Evolutionary conservation across 306 rosid genomes (phyloP), one percentile per base, ranked within the genome.

Genomic region (Macrotyloma uniflorum): DNA sequence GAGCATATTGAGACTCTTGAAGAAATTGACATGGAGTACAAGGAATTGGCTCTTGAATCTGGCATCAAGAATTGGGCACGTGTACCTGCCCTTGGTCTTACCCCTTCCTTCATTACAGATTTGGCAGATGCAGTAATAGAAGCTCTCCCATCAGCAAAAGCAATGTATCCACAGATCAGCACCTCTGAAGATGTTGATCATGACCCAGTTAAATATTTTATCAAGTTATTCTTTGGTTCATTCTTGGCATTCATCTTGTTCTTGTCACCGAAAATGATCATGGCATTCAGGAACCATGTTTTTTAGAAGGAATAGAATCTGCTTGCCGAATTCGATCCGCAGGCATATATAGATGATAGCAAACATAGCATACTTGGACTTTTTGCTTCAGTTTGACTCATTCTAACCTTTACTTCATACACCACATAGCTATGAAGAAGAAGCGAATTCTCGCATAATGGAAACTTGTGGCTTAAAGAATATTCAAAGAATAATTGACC

Each of bases 1-100:
- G 99, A 96, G 88, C 99, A 96, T 86, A 96, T 96, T 46, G 99
- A 96, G 81, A 96, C 99, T 32, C 96, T 96, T 45, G 99, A 96
- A 86, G 99, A 96, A 79, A 96, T 96, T 67, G 99, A 96, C 80
- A 90, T 96, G 96, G 99, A 96, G 85, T 96, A 96, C 83, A 93
- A 78, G 84, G 82, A 93, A 32, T 79, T 96, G 88, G 99, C 99
- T 38, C 91, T 91, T 16, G 97, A 96, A 80, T 96, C 99, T 30
- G 99, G 99, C 49, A 71, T 96, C 70, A 78, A 90, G 89, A 93
- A 89, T 78, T 96, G 99, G 99, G 98, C 88, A 19, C 97, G 99
- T 67, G 99, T 96, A 70, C 99, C 99, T 23, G 98, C 99, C 18
- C 98, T 96, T 19, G 93, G 94, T 50, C 78, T 91, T 74, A 96